These are phyloP conservation scores for Lichtheimia ramosa DNA, from an alignment of 371 early-diverging fungal genomes.

Conservation along the genomic window DNA sequence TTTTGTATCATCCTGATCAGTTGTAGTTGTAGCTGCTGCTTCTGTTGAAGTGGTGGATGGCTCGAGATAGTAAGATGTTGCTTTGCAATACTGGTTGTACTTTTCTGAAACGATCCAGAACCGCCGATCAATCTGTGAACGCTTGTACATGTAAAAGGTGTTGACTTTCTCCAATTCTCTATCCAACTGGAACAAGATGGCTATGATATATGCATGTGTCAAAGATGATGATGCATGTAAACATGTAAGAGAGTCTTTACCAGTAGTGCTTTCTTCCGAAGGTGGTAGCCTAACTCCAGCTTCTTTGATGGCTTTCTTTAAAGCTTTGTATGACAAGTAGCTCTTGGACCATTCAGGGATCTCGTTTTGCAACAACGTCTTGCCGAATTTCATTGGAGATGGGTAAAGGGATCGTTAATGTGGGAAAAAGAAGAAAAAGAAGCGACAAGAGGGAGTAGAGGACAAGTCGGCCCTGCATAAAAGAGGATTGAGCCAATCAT, in stretches of 20 bases:
- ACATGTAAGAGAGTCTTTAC: constrained; percentile 17
- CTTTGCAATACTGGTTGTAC: constrained; percentile 30
- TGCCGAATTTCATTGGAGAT: constrained; percentile 71
- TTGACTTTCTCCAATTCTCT: constrained; percentile 72
- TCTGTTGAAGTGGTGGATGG: constrained; percentile 6
- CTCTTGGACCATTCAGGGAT: constrained; percentile 73
- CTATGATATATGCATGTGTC: constrained; percentile 27
- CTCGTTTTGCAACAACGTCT: constrained; percentile 59
- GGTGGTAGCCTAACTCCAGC: constrained; percentile 39
- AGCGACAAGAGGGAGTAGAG: too few species aligned
- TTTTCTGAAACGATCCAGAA: constrained; percentile 64
- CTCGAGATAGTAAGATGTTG: constrained; percentile 1
- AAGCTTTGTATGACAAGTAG: constrained; percentile 66
- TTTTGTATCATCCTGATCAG: constrained; percentile 35
- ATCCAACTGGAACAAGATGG: constrained; percentile 63
- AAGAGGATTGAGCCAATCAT: too few species aligned
- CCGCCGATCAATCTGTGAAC: constrained; percentile 59
- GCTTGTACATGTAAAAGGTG: constrained; percentile 62
- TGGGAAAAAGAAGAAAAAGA: too few species aligned
- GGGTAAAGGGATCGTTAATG: not conserved
- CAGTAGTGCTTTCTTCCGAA: constrained; percentile 37
- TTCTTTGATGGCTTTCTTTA: constrained; percentile 67
- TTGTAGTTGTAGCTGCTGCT: not conserved
- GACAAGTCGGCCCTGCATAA: too few species aligned
- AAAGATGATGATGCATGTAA: not conserved